Conservation (phyloP, 2,329 filamentous ascomycete genomes). For the Aquanectria penicillioides region DNA sequence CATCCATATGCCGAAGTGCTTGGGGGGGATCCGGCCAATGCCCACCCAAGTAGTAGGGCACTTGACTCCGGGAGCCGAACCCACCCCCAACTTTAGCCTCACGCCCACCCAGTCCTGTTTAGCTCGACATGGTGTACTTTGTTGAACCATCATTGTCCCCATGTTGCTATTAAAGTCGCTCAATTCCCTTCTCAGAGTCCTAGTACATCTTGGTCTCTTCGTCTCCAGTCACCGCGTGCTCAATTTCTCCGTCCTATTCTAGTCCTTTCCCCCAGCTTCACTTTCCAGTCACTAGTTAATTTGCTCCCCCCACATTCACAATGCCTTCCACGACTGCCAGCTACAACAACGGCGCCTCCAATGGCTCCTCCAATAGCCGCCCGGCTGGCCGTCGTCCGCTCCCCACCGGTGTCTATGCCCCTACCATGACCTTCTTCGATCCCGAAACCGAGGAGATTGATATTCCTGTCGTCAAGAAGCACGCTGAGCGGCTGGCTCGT, state of each 20-base stretch:
- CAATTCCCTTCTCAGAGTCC: conserved; percentile 30
- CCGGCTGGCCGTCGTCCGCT: conserved; percentile 63
- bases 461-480: conserved; percentile 79
- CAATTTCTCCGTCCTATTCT: conserved; percentile 2
- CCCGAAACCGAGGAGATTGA: conserved; percentile 86
- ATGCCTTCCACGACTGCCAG: conserved; percentile 39
- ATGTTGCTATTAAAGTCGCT: conserved; percentile 39
- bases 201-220: conserved; percentile 16
- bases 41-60: conserved; percentile 34
- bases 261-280: background rate
- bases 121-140: conserved; percentile 28
- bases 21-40: conserved; percentile 41
- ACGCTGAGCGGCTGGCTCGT: conserved; percentile 80
- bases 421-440: conserved; percentile 92
- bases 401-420: conserved; percentile 85
- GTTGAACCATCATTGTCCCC: conserved; percentile 26
- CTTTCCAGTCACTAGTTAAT: background rate
- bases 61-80: conserved; percentile 40
- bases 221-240: conserved; percentile 19
- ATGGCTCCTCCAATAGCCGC: conserved; percentile 34
- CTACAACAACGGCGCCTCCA: conserved; percentile 31
- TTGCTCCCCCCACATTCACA: conserved; percentile 24
- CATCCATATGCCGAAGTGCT: conserved; percentile 28
- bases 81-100: conserved; percentile 43
- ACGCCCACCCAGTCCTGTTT: conserved; percentile 23